These are phyloP conservation scores for Verbena officinalis DNA, from an alignment of 257 asterid species.

Conservation along the genomic window DNA sequence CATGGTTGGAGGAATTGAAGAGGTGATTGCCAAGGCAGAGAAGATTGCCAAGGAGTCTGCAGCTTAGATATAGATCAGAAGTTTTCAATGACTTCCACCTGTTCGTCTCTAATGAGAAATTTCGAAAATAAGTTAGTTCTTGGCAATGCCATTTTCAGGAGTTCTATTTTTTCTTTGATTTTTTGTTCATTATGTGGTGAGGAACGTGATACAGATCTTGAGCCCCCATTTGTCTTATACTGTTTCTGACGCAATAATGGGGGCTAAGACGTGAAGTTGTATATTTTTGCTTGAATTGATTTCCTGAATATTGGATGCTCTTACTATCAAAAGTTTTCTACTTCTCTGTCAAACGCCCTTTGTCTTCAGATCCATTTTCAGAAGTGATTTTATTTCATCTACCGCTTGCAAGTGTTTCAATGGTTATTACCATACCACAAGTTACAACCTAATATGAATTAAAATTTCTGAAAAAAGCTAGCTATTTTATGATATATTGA, in stretches of 20 bases:
- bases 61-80: constrained; percentile 40
- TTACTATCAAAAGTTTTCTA: neutral
- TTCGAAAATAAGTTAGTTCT: constrained; percentile 65
- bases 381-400: neutral
- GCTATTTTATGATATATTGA: no score
- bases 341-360: neutral
- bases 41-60: constrained; percentile 95
- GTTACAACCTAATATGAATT: no score
- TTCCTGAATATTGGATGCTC: constrained; percentile 31
- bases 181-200: constrained; percentile 34
- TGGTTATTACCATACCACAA: no score
- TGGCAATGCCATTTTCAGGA: constrained; percentile 50
- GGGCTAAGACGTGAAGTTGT: constrained; percentile 45
- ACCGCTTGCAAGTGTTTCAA: no score
- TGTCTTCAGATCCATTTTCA: neutral
- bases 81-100: constrained; percentile 11
- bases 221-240: constrained; percentile 43
- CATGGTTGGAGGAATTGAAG: constrained; percentile 98
- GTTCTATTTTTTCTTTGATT: constrained; percentile 33
- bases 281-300: constrained; percentile 50
- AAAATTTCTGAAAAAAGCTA: no score
- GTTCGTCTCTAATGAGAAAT: constrained; percentile 48
- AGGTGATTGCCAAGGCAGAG: constrained; percentile 96
- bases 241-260: constrained; percentile 52
- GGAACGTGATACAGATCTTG: constrained; percentile 45